Conservation (phyloP, 768 basidiomycete species). For the Calocera cornea region DNA sequence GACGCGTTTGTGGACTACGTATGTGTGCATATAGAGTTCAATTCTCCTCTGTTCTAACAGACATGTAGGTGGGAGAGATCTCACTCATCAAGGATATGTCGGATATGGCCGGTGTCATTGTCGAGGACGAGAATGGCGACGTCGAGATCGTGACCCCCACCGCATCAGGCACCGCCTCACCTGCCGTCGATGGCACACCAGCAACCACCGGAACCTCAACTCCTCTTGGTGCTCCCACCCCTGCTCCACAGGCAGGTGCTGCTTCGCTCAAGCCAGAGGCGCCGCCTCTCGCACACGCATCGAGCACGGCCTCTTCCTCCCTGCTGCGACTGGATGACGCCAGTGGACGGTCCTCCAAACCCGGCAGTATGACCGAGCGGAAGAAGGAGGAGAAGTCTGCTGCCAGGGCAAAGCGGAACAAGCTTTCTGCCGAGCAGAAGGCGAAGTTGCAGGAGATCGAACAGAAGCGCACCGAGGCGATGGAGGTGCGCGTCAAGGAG, state of each 20-base stretch:
- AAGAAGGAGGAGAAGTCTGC: conserved; percentile 30
- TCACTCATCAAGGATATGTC: conserved; percentile 91
- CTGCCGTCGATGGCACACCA: conserved; percentile 19
- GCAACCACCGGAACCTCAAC: conserved; percentile 14
- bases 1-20: conserved; percentile 84
- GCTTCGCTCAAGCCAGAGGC: conserved; percentile 12
- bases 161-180: conserved; percentile 10
- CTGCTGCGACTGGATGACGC: conserved; percentile 13
- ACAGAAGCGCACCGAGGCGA: conserved; percentile 59
- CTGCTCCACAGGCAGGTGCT: conserved; percentile 14
- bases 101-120: conserved; percentile 67
- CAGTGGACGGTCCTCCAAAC: conserved; percentile 11
- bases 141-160: conserved; percentile 57
- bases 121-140: conserved; percentile 85
- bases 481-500: conserved; percentile 61
- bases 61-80: conserved; percentile 81
- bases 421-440: conserved; percentile 68
- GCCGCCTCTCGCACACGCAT: conserved; percentile 13
- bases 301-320: conserved; percentile 15
- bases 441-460: conserved; percentile 75
- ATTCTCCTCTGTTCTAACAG: conserved; percentile 3
- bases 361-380: conserved; percentile 17
- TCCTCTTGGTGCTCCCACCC: conserved; percentile 13
- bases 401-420: conserved; percentile 26
- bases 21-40: conserved; percentile 24